Evolutionary conservation across 495 filamentous ascomycete species (phyloP).

Genomic region (Hyphodiscus hymeniophilus): DNA sequence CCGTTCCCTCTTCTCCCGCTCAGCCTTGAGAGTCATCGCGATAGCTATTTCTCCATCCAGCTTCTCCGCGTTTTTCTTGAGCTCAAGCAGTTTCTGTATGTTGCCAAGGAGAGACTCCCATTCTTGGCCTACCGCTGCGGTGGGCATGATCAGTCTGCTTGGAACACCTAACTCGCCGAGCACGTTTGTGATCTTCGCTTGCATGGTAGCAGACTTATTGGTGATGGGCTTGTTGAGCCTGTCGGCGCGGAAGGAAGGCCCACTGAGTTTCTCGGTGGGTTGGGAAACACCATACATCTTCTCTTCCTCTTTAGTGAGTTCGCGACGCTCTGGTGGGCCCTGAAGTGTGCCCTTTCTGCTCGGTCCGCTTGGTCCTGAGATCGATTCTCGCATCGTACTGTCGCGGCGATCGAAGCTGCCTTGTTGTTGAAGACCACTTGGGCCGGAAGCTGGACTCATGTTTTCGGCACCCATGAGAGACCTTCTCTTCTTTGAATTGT

Average conservation of each 20-base stretch:
- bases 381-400: constrained; percentile 44
- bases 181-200: constrained; percentile 67
- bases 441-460: constrained; percentile 34
- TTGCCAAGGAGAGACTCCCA: constrained; percentile 73
- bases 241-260: constrained; percentile 70
- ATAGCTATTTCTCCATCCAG: constrained; percentile 75
- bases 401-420: constrained; percentile 42
- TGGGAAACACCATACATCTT: constrained; percentile 72
- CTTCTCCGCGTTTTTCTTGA: constrained; percentile 77
- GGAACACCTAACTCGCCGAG: constrained; percentile 76
- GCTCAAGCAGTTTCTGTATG: constrained; percentile 70
- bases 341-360: constrained; percentile 43
- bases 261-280: constrained; percentile 70
- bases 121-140: constrained; percentile 64
- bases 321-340: constrained; percentile 45
- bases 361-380: constrained; percentile 31
- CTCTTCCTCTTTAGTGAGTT: constrained; percentile 68
- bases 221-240: constrained; percentile 72
- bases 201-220: constrained; percentile 76
- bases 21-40: constrained; percentile 54
- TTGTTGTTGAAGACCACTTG: constrained; percentile 24
- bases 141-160: constrained; percentile 75
- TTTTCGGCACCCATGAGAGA: constrained; percentile 53
- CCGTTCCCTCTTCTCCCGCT: constrained; percentile 41
- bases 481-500: constrained; percentile 81